phyloP scores from a whole-genome alignment of 2,329 filamentous ascomycete genomes.

The Alternaria viburni region DNA sequence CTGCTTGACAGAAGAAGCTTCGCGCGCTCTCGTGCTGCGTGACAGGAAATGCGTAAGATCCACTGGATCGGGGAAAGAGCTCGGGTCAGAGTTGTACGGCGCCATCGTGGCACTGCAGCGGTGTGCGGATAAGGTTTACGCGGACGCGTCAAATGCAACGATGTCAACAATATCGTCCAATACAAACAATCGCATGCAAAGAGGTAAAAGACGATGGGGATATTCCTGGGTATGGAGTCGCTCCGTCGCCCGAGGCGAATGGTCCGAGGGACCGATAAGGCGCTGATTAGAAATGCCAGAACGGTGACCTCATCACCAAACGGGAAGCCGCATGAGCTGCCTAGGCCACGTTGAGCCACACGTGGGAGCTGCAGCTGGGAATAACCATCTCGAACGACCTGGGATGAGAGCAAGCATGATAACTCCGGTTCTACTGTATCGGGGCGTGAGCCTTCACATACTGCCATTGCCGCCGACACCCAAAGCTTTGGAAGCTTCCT shows the following conservation, averaged over 20 bases:
- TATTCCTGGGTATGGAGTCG: constrained; percentile 8
- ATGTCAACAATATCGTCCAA: constrained; percentile 12
- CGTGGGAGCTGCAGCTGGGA: not conserved
- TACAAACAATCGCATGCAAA: constrained; percentile 15
- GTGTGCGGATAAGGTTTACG: not conserved
- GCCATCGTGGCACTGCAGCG: constrained; percentile 25
- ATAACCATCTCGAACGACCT: not conserved
- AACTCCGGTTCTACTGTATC: not conserved
- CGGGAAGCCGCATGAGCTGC: constrained; percentile 8
- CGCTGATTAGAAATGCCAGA: constrained; percentile 35
- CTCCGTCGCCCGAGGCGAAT: constrained; percentile 12
- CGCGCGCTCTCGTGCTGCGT: constrained; percentile 68
- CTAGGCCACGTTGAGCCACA: constrained; percentile 11
- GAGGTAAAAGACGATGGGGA: not conserved
- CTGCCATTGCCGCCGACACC: not conserved
- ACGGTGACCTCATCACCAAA: constrained; percentile 26
- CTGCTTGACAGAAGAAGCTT: constrained; percentile 72
- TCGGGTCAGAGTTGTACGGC: constrained; percentile 30
- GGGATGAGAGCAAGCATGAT: not conserved
- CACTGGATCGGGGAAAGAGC: constrained; percentile 59
- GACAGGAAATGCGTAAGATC: constrained; percentile 84
- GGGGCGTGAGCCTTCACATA: not conserved
- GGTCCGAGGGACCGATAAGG: constrained; percentile 27
- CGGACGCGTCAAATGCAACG: not conserved
- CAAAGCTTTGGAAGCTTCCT: not conserved